These are phyloP conservation scores for Suillus clintonianus DNA, from an alignment of 768 basidiomycete species.

Conservation along the genomic window DNA sequence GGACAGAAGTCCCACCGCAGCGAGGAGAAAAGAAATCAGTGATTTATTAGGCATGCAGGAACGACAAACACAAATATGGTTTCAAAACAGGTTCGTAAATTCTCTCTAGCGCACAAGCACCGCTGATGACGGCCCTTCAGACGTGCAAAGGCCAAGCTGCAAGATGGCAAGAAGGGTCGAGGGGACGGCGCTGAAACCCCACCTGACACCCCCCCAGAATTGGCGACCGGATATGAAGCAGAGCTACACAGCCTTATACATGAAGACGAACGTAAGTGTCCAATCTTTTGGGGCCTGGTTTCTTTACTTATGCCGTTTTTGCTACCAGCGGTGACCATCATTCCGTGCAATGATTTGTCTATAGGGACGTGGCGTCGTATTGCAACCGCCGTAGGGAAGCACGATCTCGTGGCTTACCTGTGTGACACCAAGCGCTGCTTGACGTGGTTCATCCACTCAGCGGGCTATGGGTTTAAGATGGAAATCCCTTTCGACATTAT, in stretches of 20 bases:
- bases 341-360: conserved; percentile 73
- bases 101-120: background rate
- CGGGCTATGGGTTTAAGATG: conserved; percentile 82
- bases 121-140: conserved; percentile 37
- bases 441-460: conserved; percentile 78
- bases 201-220: conserved; percentile 52
- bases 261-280: conserved; percentile 70
- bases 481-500: conserved; percentile 73
- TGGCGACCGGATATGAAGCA: conserved; percentile 52
- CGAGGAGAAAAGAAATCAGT: conserved; percentile 71
- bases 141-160: conserved; percentile 80
- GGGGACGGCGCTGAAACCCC: conserved; percentile 37
- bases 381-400: conserved; percentile 49
- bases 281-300: background rate
- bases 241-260: conserved; percentile 69
- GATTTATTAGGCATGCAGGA: conserved; percentile 79
- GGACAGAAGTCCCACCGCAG: conserved; percentile 74
- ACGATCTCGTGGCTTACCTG: conserved; percentile 76
- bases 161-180: conserved; percentile 55
- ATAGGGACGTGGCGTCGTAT: conserved; percentile 83
- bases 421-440: conserved; percentile 67
- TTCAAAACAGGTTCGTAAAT: conserved; percentile 66
- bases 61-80: conserved; percentile 89
- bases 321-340: conserved; percentile 64
- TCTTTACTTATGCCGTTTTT: background rate